These are phyloP conservation scores for Xylariaceae sp. DNA, from an alignment of 2,329 filamentous ascomycete species.

Conservation along the genomic window DNA sequence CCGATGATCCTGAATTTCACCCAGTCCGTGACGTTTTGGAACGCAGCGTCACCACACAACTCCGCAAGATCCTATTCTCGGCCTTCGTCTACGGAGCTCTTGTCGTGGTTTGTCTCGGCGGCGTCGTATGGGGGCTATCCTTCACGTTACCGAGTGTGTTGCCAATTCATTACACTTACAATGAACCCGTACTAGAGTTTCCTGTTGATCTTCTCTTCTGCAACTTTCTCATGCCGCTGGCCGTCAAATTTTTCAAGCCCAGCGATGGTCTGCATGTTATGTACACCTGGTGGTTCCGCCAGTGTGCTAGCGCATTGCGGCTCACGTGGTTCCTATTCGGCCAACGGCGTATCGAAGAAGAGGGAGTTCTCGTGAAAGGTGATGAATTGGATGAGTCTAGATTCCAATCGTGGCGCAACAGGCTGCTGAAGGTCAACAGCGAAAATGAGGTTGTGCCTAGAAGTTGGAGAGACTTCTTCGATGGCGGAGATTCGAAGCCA, in stretches of 20 bases:
- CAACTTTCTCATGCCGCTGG: conserved; percentile 89
- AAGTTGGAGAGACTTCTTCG: conserved; percentile 54
- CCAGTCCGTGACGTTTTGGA: conserved; percentile 95
- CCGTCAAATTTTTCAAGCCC: conserved; percentile 77
- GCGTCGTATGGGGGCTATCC: conserved; percentile 88
- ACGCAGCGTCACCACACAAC: conserved; percentile 82
- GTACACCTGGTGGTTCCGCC: conserved; percentile 95
- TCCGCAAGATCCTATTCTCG: conserved; percentile 93
- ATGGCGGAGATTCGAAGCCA: conserved; percentile 43
- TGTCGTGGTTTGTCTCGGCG: conserved; percentile 87
- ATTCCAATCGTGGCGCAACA: conserved; percentile 36
- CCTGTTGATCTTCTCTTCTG: conserved; percentile 92
- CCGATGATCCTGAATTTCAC: conserved; percentile 96
- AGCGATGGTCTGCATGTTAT: conserved; percentile 76
- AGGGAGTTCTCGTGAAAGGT: conserved; percentile 53
- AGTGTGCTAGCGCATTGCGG: conserved; percentile 71
- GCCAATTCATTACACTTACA: conserved; percentile 89
- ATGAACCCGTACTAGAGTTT: conserved; percentile 88
- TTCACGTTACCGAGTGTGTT: conserved; percentile 64
- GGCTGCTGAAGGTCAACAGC: conserved; percentile 44
- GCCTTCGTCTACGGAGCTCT: conserved; percentile 91
- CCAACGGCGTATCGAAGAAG: conserved; percentile 73
- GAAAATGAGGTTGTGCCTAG: conserved; percentile 43
- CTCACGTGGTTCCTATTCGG: conserved; percentile 92
- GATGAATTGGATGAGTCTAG: conserved; percentile 29